Evolutionary conservation across 2,329 filamentous ascomycete genomes (phyloP).

Genomic region (Aspergillus tubingensis): DNA sequence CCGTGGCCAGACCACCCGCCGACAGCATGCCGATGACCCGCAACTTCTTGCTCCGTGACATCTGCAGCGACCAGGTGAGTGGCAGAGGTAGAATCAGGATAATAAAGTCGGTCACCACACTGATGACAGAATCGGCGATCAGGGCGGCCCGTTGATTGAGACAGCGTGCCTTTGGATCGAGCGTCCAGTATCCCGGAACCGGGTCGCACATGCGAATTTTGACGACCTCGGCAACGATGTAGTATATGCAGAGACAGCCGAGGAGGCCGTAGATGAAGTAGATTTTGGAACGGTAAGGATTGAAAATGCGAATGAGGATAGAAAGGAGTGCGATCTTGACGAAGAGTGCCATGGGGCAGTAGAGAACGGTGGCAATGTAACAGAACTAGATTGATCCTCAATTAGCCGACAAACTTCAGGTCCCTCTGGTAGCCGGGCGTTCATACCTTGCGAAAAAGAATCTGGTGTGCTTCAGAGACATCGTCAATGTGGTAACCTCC

Average conservation of each 20-base stretch:
- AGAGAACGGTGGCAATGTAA: constrained; percentile 42
- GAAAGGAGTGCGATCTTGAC: constrained; percentile 42
- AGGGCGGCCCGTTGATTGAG: constrained; percentile 41
- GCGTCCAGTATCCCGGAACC: constrained; percentile 39
- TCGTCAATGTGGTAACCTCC: constrained; percentile 37
- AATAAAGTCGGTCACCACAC: constrained; percentile 39
- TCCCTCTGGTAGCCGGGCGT: background rate
- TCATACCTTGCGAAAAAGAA: constrained; percentile 31
- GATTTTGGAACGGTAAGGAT: constrained; percentile 36
- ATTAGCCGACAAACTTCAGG: background rate
- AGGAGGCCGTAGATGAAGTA: constrained; percentile 40
- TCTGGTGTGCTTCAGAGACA: constrained; percentile 21
- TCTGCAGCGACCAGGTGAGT: constrained; percentile 43
- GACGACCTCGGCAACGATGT: constrained; percentile 37
- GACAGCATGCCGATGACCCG: constrained; percentile 41
- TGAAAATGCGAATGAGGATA: constrained; percentile 43
- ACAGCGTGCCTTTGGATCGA: constrained; percentile 27
- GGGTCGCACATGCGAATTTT: constrained; percentile 44
- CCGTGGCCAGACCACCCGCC: constrained; percentile 42
- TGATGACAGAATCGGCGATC: constrained; percentile 43
- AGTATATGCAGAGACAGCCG: constrained; percentile 37
- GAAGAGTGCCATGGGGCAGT: constrained; percentile 44
- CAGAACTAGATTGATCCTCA: constrained; percentile 24
- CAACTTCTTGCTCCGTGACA: constrained; percentile 39
- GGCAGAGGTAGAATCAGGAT: constrained; percentile 41